Evolutionary conservation across 441 rosid species (phyloP).

Genomic region (Hura crepitans): DNA sequence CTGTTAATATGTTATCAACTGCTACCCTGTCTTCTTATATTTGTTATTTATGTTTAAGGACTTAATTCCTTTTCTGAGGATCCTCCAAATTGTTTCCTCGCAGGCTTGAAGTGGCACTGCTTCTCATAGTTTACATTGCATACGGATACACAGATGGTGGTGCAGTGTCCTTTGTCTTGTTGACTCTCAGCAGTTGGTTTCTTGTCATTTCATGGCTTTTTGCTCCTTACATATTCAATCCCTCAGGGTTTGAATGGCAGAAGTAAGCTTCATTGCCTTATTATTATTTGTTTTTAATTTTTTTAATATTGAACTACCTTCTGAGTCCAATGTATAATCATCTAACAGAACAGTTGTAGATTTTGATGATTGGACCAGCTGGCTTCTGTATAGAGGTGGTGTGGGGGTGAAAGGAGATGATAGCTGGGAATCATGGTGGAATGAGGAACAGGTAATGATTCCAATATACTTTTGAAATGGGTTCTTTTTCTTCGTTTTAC

Average conservation of each 20-base stretch:
- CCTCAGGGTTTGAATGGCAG: slow-evolving; percentile 98
- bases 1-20: neutral
- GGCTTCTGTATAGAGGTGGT: slow-evolving; percentile 98
- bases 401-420: slow-evolving; percentile 94
- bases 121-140: slow-evolving; percentile 81
- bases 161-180: slow-evolving; percentile 62
- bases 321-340: slow-evolving; percentile 15
- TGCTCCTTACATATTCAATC: slow-evolving; percentile 96
- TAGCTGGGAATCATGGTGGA: slow-evolving; percentile 99
- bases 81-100: slow-evolving; percentile 17
- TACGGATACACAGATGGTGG: slow-evolving; percentile 79
- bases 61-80: slow-evolving; percentile 8
- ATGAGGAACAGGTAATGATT: slow-evolving; percentile 77
- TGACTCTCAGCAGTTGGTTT: slow-evolving; percentile 94
- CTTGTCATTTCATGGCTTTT: slow-evolving; percentile 96
- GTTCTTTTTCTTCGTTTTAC: neutral
- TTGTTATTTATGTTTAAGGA: neutral
- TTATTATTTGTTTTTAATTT: slow-evolving; percentile 2
- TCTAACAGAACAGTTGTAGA: slow-evolving; percentile 83
- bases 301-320: slow-evolving; percentile 12
- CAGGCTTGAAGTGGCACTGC: slow-evolving; percentile 95
- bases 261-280: slow-evolving; percentile 47
- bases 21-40: neutral
- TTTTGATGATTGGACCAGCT: slow-evolving; percentile 91
- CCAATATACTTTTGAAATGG: neutral